These are phyloP conservation scores for Blyttiomyces sp. DNA, from an alignment of 371 early-diverging fungal species.

Conservation along the genomic window DNA sequence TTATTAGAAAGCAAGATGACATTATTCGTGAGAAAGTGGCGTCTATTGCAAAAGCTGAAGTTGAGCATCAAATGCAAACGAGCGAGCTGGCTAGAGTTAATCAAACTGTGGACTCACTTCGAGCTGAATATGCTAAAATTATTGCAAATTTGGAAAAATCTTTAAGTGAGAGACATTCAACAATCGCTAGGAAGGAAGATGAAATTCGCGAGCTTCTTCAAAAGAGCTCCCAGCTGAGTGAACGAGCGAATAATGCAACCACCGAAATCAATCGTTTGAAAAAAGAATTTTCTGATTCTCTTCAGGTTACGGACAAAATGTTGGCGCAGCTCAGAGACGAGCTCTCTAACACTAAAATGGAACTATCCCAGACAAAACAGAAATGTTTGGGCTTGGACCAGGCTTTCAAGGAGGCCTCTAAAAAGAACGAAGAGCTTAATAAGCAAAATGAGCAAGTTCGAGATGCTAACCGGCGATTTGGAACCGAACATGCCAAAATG, in stretches of 20 bases:
- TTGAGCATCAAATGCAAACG: conserved; percentile 16
- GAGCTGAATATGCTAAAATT: conserved; percentile 16
- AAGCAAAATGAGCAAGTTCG: neutral
- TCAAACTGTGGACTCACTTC: conserved; percentile 12
- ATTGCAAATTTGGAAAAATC: conserved; percentile 27
- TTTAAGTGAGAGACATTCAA: conserved; percentile 33
- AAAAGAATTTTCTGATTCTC: neutral
- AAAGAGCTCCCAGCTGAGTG: conserved; percentile 21
- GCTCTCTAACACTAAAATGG: conserved; percentile 12
- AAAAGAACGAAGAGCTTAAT: conserved; percentile 16
- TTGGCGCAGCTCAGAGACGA: conserved; percentile 19
- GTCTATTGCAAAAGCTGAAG: conserved; percentile 15
- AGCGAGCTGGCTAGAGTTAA: conserved; percentile 16
- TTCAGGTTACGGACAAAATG: conserved; percentile 11
- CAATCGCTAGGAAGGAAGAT: conserved; percentile 23
- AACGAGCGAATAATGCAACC: conserved; percentile 11
- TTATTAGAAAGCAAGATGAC: conserved; percentile 9
- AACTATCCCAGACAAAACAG: conserved; percentile 22
- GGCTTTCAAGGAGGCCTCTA: conserved; percentile 9
- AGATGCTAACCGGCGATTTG: conserved; percentile 20
- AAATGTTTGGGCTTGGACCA: conserved; percentile 11
- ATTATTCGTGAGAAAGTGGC: conserved; percentile 13
- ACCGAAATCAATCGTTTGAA: conserved; percentile 10
- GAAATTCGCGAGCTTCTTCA: conserved; percentile 28
- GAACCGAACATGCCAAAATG: conserved; percentile 11